Base-by-base conservation (phyloP, 495 filamentous ascomycete genomes). In the Penicillium atrosanguineum region DNA sequence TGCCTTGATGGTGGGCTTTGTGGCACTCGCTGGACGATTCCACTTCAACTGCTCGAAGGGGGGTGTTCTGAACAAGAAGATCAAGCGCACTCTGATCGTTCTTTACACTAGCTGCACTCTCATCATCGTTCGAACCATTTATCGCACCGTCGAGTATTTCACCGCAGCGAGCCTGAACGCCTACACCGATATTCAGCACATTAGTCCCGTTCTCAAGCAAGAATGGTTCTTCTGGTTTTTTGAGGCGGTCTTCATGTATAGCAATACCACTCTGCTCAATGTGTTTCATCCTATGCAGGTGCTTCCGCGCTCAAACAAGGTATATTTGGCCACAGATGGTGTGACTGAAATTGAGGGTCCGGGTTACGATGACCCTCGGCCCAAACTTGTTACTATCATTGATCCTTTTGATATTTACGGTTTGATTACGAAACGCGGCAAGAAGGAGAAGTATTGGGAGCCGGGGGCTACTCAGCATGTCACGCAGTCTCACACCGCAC, bases 201-300 rank as follows among this genome's bases (percentile, higher is more conserved):
- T 79, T 43, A 82, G 75, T 31, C 81, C 83, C 0, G 67, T 87
- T 31, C 47, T 87, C 41, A 79, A 81, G 23, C 79, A 86, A 46
- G 87, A 90, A 63, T 86, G 82, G 80, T 88, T 82, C 63, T 88
- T 89, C 62, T 90, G 81, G 69, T 72, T 90, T 31, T 89, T 89
- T 55, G 87, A 90, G 64, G 78, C 76, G 0, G 63, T 64, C 11
- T 65, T 87, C 45, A 90, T 91, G 87, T 72, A 85, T 3, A 44
- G 58, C 43, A 90, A 89, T 50, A 76, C 71, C 19, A 69, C 79
- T 9, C 52, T 90, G 63, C 62, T 86, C 50, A 89, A 89, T 56
- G 59, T 79, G 11, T 74, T 83, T 21, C 84, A 87, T 62, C 87
- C 87, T 15, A 77, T 82, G 57, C 60, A 57, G 23, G 85, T 73